A percentile compares a stretch with the other conserved stretches of the same genome.
Evolutionary conservation across 441 rosid species (phyloP).

Genomic region (Gossypium lobatum): DNA sequence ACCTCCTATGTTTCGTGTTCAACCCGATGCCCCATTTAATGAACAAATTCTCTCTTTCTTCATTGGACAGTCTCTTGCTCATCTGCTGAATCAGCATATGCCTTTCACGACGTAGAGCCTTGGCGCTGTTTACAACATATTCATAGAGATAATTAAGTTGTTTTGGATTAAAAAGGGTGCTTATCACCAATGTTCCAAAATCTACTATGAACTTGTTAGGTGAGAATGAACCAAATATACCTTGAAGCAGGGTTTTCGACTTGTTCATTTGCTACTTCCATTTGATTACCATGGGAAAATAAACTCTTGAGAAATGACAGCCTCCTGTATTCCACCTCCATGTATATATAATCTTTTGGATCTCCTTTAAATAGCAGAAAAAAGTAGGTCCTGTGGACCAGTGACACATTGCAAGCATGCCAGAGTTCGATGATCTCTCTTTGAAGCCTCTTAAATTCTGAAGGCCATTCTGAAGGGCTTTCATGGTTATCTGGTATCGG

Average conservation of each 20-base stretch:
- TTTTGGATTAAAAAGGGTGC: neutral
- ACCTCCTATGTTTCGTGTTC: constrained; percentile 56
- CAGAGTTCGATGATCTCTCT: constrained; percentile 71
- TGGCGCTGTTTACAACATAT: constrained; percentile 35
- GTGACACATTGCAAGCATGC: constrained; percentile 71
- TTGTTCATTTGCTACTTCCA: constrained; percentile 37
- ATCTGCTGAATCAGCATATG: constrained; percentile 61
- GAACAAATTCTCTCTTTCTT: constrained; percentile 61
- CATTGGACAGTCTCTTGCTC: constrained; percentile 50
- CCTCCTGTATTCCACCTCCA: constrained; percentile 87
- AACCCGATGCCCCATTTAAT: constrained; percentile 64
- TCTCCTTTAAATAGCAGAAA: constrained; percentile 74
- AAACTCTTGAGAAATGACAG: constrained; percentile 56
- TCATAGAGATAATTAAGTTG: neutral
- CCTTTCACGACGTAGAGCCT: constrained; percentile 69
- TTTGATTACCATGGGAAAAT: constrained; percentile 37
- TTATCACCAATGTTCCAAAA: neutral
- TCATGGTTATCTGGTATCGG: constrained; percentile 50
- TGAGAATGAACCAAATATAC: constrained; percentile 26
- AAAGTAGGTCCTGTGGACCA: constrained; percentile 88
- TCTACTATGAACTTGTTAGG: neutral
- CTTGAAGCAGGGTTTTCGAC: constrained; percentile 41
- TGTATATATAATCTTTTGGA: constrained; percentile 69
- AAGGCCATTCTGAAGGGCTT: constrained; percentile 38
- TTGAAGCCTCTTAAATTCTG: constrained; percentile 59